Evolutionary conservation across 106 monocot species (phyloP), one percentile per base, ranked within the genome.

Genomic region (Phalaenopsis equestris): DNA sequence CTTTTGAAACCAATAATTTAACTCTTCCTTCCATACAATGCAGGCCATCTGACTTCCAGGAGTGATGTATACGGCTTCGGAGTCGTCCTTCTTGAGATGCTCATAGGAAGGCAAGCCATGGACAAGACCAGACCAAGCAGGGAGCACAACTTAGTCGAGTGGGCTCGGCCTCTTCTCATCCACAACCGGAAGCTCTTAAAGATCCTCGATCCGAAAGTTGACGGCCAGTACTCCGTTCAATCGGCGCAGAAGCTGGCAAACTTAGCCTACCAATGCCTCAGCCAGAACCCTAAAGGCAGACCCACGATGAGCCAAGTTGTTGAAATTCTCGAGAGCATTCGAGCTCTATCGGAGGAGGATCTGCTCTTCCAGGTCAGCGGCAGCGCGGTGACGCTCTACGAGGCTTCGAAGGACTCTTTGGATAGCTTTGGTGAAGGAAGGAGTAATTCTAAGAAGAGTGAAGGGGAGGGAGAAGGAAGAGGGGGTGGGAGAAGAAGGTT

Each of bases 11-110:
- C 67, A 67, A 23, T 5, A 5, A 23, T 24, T 41, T 30, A 70
- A 15, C 14, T 52, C 12, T 72, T 12, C 52, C 72, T 10, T 42
- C 45, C 45, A 21, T 12, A 45, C 4, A 43, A 42, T 5, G 67
- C 88, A 93, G 93, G 93, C 6, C 93, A 91, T 82, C 80, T 94
- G 30, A 87, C 93, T 4, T 68, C 89, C 0, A 79, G 84, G 73
- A 91, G 91, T 36, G 91, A 94, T 83, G 93, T 94, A 6, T 94
- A 94, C 78, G 91, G 91, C 56, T 94, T 85, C 36, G 93, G 93
- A 6, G 93, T 94, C 2, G 90, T 94, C 17, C 89, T 94, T 10
- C 84, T 94, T 1, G 93, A 94, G 83, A 78, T 94, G 84, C 78
- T 94, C 7, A 87, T 89, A 1, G 93, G 93, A 24, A 85, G 87